Percentiles rank a stretch among this genome's conserved stretches.
phyloP scores from a whole-genome alignment of 2,329 filamentous ascomycete species.

The Calycina herbarum region DNA sequence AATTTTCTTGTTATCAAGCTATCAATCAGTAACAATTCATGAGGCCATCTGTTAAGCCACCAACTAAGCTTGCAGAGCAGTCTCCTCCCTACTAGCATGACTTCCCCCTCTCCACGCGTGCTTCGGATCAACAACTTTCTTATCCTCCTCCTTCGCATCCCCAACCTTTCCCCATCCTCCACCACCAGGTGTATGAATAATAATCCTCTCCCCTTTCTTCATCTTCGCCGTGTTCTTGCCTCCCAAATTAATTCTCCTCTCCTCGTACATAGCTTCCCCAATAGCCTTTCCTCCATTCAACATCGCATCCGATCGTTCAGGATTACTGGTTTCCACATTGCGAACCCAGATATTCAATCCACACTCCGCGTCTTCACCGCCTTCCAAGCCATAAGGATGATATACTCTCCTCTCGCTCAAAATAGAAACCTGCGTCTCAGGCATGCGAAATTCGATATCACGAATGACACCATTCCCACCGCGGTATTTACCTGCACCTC shows the following conservation, averaged over 20 bases:
- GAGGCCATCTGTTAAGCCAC: background rate
- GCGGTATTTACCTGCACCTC: conserved; percentile 62
- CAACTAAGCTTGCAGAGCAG: conserved; percentile 56
- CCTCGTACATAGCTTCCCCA: conserved; percentile 38
- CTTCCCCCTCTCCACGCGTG: conserved; percentile 60
- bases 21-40: too few relatives aligned
- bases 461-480: conserved; percentile 78
- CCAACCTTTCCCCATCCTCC: conserved; percentile 27
- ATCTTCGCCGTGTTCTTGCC: conserved; percentile 30
- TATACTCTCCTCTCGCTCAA: conserved; percentile 75
- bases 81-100: conserved; percentile 56
- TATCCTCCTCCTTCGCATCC: conserved; percentile 1
- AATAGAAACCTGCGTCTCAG: conserved; percentile 71
- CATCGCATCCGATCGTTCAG: conserved; percentile 14
- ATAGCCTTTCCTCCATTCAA: conserved; percentile 5
- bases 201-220: conserved; percentile 29
- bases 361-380: conserved; percentile 75
- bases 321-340: conserved; percentile 14
- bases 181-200: conserved; percentile 29
- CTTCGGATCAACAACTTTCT: conserved; percentile 53
- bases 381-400: conserved; percentile 78
- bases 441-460: conserved; percentile 79
- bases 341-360: conserved; percentile 80
- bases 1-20: too few relatives aligned
- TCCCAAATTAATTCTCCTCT: conserved; percentile 29